These are phyloP conservation scores for Flaveria robusta DNA, from an alignment of 129 eudicot species.

Conservation along the genomic window DNA sequence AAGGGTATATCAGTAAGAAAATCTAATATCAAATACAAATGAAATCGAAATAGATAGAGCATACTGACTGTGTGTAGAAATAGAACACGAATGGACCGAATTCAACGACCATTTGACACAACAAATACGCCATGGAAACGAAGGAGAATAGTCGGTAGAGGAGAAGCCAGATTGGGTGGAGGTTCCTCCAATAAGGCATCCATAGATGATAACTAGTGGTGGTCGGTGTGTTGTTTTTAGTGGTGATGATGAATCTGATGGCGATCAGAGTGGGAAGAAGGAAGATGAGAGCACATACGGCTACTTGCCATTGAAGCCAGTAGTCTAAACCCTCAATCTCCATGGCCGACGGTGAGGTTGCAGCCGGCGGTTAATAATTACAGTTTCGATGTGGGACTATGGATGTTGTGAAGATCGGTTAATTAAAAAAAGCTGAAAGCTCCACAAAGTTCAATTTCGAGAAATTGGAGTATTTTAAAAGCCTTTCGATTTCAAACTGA, in stretches of 20 bases:
- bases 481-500: no score
- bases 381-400: neutral
- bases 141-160: constrained; percentile 59
- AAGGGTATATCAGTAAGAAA: no score
- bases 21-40: no score
- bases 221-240: constrained; percentile 6
- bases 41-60: neutral
- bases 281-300: constrained; percentile 55
- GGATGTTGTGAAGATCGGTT: no score
- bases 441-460: no score
- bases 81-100: constrained; percentile 62
- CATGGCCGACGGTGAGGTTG: neutral
- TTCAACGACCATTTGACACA: constrained; percentile 40
- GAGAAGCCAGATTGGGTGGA: constrained; percentile 68
- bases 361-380: neutral
- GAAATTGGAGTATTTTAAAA: no score
- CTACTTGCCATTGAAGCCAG: constrained; percentile 83
- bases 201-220: constrained; percentile 41
- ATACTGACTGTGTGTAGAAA: constrained; percentile 77
- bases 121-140: constrained; percentile 55
- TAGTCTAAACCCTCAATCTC: constrained; percentile 43
- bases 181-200: constrained; percentile 72
- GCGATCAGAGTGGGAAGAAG: constrained; percentile 47
- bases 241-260: constrained; percentile 33
- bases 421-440: no score